phyloP scores from a whole-genome alignment of 78 protist species.

The Creolimax fragrantissima region DNA sequence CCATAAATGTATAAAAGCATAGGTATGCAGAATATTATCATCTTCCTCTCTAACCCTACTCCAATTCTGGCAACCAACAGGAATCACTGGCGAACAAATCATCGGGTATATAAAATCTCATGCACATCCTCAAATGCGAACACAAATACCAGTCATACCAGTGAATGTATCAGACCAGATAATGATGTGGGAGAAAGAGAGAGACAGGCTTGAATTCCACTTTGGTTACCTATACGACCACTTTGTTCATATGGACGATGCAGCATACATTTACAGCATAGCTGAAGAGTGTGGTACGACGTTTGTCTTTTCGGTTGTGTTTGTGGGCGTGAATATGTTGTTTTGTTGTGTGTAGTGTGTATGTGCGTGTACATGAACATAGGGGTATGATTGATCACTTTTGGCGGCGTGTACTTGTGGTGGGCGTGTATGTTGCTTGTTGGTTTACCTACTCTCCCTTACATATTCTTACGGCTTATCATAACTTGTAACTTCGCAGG shows the following conservation, averaged over 20 bases:
- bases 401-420: neutral
- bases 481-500: neutral
- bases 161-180: neutral
- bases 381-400: neutral
- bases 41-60: neutral
- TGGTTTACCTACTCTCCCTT: neutral
- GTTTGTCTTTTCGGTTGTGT: neutral
- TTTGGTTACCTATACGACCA: neutral
- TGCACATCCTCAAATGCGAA: neutral
- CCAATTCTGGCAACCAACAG: neutral
- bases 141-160: neutral
- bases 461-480: neutral
- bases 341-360: neutral
- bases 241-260: neutral
- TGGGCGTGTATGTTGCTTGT: neutral
- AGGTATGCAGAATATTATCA: too few species aligned
- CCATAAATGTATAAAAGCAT: too few species aligned
- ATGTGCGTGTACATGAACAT: neutral
- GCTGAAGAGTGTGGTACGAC: neutral
- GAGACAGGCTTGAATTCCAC: neutral
- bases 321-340: neutral
- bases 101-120: neutral
- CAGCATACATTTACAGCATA: neutral
- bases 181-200: neutral
- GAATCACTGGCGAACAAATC: neutral